phyloP scores from a whole-genome alignment of 495 filamentous ascomycete genomes.

The Sphaerosporella brunnea region DNA sequence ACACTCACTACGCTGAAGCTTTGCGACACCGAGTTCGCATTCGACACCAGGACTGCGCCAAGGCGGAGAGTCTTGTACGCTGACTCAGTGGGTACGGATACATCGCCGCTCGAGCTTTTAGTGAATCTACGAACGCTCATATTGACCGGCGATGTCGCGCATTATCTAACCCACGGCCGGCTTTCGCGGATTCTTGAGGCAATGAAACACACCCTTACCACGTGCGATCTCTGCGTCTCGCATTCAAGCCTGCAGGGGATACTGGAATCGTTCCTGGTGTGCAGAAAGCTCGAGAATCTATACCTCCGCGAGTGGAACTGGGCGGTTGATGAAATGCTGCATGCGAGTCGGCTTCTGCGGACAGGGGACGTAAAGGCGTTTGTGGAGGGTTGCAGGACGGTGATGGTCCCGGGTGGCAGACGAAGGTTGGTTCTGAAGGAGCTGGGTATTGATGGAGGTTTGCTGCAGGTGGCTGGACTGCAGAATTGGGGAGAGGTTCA shows the following conservation, averaged over 20 bases:
- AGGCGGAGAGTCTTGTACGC: slow-evolving; percentile 2
- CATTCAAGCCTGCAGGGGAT: neutral
- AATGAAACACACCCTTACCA: slow-evolving; percentile 11
- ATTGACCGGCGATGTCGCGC: slow-evolving; percentile 17
- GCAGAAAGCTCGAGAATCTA: slow-evolving; percentile 17
- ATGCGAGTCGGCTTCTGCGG: slow-evolving; percentile 17
- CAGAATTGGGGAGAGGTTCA: slow-evolving; percentile 19
- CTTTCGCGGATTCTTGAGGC: slow-evolving; percentile 13
- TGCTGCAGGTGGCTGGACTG: slow-evolving; percentile 14
- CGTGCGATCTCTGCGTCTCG: slow-evolving; percentile 19
- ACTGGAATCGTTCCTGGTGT: neutral
- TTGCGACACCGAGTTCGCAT: slow-evolving; percentile 11
- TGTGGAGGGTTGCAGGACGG: neutral
- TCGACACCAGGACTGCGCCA: slow-evolving; percentile 9
- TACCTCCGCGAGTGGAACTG: slow-evolving; percentile 23
- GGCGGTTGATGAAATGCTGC: slow-evolving; percentile 12
- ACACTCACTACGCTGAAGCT: slow-evolving; percentile 21
- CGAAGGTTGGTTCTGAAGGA: slow-evolving; percentile 13
- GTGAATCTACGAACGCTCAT: slow-evolving; percentile 14
- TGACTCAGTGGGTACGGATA: neutral
- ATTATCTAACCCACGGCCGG: slow-evolving; percentile 17
- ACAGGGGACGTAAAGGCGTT: slow-evolving; percentile 13
- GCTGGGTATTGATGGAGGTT: slow-evolving; percentile 21
- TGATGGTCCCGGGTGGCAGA: slow-evolving; percentile 8
- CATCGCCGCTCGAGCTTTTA: slow-evolving; percentile 18